Evolutionary conservation across 2,329 filamentous ascomycete genomes (phyloP).

Genomic region (Anthostomella pinea): DNA sequence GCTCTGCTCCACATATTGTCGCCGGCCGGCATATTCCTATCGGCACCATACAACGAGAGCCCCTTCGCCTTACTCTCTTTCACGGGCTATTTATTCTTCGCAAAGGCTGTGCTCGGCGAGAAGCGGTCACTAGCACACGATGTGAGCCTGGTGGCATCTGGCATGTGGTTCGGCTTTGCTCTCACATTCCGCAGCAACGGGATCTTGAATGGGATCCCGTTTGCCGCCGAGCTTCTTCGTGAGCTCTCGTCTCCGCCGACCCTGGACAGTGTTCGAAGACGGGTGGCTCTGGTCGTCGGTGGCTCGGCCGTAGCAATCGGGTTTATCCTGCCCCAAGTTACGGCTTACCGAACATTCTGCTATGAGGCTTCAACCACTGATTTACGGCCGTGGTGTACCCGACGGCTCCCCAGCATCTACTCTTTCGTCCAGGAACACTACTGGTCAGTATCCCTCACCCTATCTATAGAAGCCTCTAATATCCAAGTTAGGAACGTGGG

Average conservation of each 20-base stretch:
- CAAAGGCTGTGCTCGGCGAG: conserved; percentile 41
- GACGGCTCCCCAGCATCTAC: conserved; percentile 80
- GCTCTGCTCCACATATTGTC: conserved; percentile 77
- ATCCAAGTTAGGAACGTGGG: conserved; percentile 69
- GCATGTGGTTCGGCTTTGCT: conserved; percentile 67
- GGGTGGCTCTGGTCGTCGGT: conserved; percentile 60
- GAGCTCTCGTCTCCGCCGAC: conserved; percentile 37
- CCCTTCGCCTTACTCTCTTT: conserved; percentile 77
- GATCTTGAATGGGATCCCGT: conserved; percentile 74
- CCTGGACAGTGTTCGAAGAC: conserved; percentile 44
- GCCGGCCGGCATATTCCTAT: conserved; percentile 86
- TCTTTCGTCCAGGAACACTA: conserved; percentile 85
- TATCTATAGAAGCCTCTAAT: conserved; percentile 17
- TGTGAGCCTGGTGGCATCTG: conserved; percentile 57
- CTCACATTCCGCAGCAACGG: conserved; percentile 82
- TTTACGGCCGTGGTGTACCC: conserved; percentile 70
- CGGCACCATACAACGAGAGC: conserved; percentile 80
- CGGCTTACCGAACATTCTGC: conserved; percentile 75
- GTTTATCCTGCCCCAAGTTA: conserved; percentile 66
- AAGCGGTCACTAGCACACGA: conserved; percentile 37
- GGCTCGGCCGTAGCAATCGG: conserved; percentile 68
- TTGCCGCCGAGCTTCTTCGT: conserved; percentile 51
- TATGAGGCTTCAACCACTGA: conserved; percentile 27
- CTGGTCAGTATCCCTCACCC: conserved; percentile 61
- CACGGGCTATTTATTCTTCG: conserved; percentile 67